Base-by-base conservation (phyloP, 2,329 filamentous ascomycete genomes). In the Gremmenia infestans region DNA sequence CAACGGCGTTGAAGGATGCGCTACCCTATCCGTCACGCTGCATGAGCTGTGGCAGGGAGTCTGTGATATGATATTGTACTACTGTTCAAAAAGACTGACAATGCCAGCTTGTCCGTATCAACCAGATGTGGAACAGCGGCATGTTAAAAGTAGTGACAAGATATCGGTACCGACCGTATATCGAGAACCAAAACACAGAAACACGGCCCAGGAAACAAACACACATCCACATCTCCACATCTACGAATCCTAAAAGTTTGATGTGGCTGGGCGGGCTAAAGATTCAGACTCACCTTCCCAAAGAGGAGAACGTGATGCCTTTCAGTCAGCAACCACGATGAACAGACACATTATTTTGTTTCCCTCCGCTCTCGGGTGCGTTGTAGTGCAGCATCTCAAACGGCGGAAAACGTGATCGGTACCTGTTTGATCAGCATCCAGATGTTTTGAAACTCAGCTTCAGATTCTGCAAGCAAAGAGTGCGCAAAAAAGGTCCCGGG, bases 381-480 rank as follows among this genome's bases (percentile, higher is more conserved):
- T 19, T 25, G 28, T 32, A 32, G 28, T 17, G 42, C 17, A 22
- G 19, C 12, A 19, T 22, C 19, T 25, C 42, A 17, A 45, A 19
- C 40, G 52, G 12, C 47, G 45, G 57, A 45, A 54, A 57, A 59
- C 59, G 55, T 59, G 50, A 60, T 57, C 43, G 23, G 63, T 64
- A 59, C 62, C 61, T 65, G 63, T 65, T 65, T 65, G 62, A 65
- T 65, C 60, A 56, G 52, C 62, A 52, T 11, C 43, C 11, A 23
- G 19, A 19, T 22, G 15, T 51, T 46, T 50, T 64, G 61, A 65
- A 65, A 65, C 55, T 57, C 55, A 51, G 39, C 62, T 51, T 42
- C 40, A 48, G 36, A 39, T 37, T 54, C 36, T 53, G 39, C 50
- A 48, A 32, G 42, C n/a, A 48, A 32, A 32, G 28, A 32, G 28